Base-by-base conservation (phyloP, 179 eudicot species). In the Beta lomatogona region DNA sequence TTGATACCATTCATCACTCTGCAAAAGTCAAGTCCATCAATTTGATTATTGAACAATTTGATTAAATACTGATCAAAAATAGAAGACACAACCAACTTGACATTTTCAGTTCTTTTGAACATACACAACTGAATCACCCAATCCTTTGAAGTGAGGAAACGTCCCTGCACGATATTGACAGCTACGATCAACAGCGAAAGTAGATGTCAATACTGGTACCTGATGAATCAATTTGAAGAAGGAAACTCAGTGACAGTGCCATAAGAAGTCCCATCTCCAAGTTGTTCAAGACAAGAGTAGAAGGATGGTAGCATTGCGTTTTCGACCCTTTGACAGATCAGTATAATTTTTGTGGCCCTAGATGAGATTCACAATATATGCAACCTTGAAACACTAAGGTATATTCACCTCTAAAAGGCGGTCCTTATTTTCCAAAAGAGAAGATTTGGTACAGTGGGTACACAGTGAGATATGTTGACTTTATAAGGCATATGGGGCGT, bases 1-100 rank as follows among this genome's bases (percentile, higher is more conserved):
- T 96, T 96, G 86, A 96, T 94, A 73, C 99, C 99, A 87, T 93
- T 94, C 99, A 96, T 96, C 82, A 96, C 91, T 86, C 99, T 96
- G 55, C 77, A 73, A 21, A 73, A 73, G 63, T 90, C 86, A 80
- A 75, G 67, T 75, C 50, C 66, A 71, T 75, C 72, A 65, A 46
- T 19, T 73, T 36, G 22, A 68, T 70, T 36, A 77, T 82, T 76
- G 83, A 79, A 79, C 66, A 72, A 82, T 58, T 52, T 69, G 76
- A 54, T 50, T 15, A 63, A 53, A 82, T 60, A 60, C 66, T 58
- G 57, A 15, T 57, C 48, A 57, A 52, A 75, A 86, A 36, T 10
- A 25, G 28, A 66, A 84, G 50, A 22, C 55, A 52, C 28, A 76
- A 41, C 41, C 44, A 74, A 50, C 55, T 71, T 8, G 61, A 72